A percentile compares a stretch with the other conserved stretches of the same genome.
phyloP scores from a whole-genome alignment of 768 basidiomycete species.

The Hypholoma sublateritium region DNA sequence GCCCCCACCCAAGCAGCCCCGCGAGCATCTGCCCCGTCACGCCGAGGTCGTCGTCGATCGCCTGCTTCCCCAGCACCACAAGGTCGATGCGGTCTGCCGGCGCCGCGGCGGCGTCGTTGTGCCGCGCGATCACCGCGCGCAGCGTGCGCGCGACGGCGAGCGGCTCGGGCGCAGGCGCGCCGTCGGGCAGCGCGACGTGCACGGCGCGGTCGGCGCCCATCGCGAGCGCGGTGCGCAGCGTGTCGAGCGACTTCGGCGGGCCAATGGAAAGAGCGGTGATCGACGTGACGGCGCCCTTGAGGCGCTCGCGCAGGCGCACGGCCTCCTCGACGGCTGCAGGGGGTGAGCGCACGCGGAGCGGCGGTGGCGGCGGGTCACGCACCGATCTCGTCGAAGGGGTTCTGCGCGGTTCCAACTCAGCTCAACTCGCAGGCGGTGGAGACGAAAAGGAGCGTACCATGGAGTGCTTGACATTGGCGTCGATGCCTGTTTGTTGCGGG shows the following conservation, averaged over 20 bases:
- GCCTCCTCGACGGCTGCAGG: conserved; percentile 92
- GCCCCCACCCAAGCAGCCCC: conserved; percentile 87
- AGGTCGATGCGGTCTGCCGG: conserved; percentile 64
- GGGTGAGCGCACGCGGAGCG: background rate
- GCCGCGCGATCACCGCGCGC: conserved; percentile 66
- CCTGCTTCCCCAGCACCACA: conserved; percentile 96
- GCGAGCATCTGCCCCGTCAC: conserved; percentile 98
- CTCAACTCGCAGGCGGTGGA: background rate
- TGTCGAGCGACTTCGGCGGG: conserved; percentile 85
- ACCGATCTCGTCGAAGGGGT: conserved; percentile 99
- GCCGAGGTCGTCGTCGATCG: conserved; percentile 95
- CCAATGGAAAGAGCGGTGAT: conserved; percentile 96
- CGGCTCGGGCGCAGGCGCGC: conserved; percentile 78
- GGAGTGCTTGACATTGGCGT: conserved; percentile 97
- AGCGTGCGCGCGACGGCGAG: conserved; percentile 89
- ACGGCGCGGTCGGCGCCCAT: conserved; percentile 96
- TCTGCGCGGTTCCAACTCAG: conserved; percentile 46
- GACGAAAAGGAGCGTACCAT: conserved; percentile 59
- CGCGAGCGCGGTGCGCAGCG: conserved; percentile 92
- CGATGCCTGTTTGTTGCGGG: conserved; percentile 90
- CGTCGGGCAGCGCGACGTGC: conserved; percentile 85
- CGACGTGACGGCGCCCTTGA: conserved; percentile 73
- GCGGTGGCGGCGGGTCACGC: conserved; percentile 10
- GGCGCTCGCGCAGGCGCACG: conserved; percentile 85
- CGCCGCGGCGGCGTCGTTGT: conserved; percentile 35